Evolutionary conservation across 2,329 filamentous ascomycete genomes (phyloP), one percentile per base, ranked within the genome.

Genomic region (Aspergillus chevalieri): DNA sequence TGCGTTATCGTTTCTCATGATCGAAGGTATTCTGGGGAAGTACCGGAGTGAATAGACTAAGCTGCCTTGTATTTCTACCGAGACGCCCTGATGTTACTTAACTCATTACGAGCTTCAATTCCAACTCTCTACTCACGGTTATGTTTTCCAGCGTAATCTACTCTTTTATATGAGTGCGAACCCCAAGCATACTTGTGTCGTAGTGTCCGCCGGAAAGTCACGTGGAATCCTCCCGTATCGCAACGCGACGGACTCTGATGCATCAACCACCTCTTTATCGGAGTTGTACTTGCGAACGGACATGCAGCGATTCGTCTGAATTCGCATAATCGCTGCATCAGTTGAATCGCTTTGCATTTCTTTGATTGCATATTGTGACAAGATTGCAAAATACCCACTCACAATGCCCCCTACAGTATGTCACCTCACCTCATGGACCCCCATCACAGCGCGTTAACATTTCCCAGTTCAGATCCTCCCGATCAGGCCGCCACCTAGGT

Each of bases 401-500:
- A 62, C 44, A 44, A 68, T 68, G 65, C 64, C 65, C 52, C 65
- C 65, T 10, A 66, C 63, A 49, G 65, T 68, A 64, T 50, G 65
- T 65, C 47, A 47, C 48, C 28, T 17, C 15, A 36, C 9, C 14
- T 22, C 19, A 43, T 19, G 6, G 26, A 15, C 24, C 17, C 41
- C 41, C 15, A 43, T 43, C 55, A 7, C 8, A 15, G 38, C 38
- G 38, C 38, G 10, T 12, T 66, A 50, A 64, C 47, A 28, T n/a
- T 6, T 3, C 26, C 24, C 57, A 81, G 78, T 80, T 81, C 58
- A 74, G 79, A 47, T 76, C 78, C 43, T 76, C 78, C 50, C 78
- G 79, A 54, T 77, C 78, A 17, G 79, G 78, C 52, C 79, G 80
- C 52, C 76, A 81, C 57, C 78, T 78, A 50, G 78, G 80, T 52